A percentile compares a stretch with the other conserved stretches of the same genome.
These are phyloP conservation scores for Pleurotus eryngii DNA, from an alignment of 768 basidiomycete genomes.

Conservation along the genomic window DNA sequence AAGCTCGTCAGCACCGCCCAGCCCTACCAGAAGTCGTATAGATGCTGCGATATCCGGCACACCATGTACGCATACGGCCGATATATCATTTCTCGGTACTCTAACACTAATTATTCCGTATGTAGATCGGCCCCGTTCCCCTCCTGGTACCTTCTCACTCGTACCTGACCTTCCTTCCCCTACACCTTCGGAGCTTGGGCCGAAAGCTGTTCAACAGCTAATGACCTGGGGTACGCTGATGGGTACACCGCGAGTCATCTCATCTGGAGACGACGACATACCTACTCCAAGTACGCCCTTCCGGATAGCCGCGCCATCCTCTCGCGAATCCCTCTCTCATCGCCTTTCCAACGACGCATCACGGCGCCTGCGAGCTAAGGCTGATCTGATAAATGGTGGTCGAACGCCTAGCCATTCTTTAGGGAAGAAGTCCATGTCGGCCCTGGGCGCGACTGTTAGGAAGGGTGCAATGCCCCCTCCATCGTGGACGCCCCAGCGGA, in stretches of 20 bases:
- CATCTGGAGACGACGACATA: slow-evolving; percentile 53
- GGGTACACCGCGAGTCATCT: slow-evolving; percentile 87
- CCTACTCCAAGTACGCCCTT: slow-evolving; percentile 64
- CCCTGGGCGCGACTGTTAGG: slow-evolving; percentile 16
- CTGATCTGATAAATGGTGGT: slow-evolving; percentile 51
- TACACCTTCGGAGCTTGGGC: slow-evolving; percentile 76
- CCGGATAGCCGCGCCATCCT: slow-evolving; percentile 71
- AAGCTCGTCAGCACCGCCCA: slow-evolving; percentile 63
- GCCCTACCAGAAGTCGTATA: slow-evolving; percentile 88
- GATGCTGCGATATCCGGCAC: slow-evolving; percentile 92
- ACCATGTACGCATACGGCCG: slow-evolving; percentile 54
- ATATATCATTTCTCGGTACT: slow-evolving; percentile 22
- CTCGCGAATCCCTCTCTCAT: slow-evolving; percentile 78
- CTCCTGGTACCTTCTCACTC: slow-evolving; percentile 63
- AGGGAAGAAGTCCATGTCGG: slow-evolving; percentile 26
- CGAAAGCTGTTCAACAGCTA: slow-evolving; percentile 82
- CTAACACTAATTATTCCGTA: no score
- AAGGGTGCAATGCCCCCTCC: slow-evolving; percentile 78
- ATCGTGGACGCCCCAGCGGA: slow-evolving; percentile 69
- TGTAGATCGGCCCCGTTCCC: slow-evolving; percentile 62
- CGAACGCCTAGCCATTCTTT: slow-evolving; percentile 31
- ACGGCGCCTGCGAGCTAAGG: slow-evolving; percentile 76
- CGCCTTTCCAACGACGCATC: slow-evolving; percentile 80
- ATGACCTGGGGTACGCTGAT: slow-evolving; percentile 98
- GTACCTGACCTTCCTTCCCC: slow-evolving; percentile 88